Conservation (phyloP, 1,284 basidiomycete genomes). For the Clitocybe nebularis region DNA sequence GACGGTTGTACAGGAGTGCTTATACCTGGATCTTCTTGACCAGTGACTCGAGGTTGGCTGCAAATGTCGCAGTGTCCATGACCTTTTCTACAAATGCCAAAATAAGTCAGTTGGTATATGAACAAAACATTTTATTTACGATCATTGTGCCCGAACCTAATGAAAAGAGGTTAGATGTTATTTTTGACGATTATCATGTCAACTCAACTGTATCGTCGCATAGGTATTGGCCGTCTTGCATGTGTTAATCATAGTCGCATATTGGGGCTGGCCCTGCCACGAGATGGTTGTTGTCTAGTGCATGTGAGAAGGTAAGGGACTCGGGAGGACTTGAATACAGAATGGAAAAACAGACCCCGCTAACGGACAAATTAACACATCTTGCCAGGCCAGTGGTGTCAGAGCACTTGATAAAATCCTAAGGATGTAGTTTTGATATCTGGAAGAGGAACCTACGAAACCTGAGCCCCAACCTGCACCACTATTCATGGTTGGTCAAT, state of each 20-base stretch:
- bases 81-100: slow-evolving; percentile 3
- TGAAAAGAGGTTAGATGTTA: not conserved
- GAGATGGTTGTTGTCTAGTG: slow-evolving; percentile 5
- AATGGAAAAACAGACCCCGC: not conserved
- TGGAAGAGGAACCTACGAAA: slow-evolving; percentile 2
- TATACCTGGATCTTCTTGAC: slow-evolving; percentile 4
- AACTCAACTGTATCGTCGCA: slow-evolving; percentile 9
- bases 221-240: slow-evolving; percentile 7
- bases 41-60: slow-evolving; percentile 6
- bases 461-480: slow-evolving; percentile 6
- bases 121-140: not conserved
- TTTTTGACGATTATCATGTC: not conserved
- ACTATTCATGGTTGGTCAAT: too few relatives aligned
- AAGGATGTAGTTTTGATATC: not conserved
- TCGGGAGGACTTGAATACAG: not conserved
- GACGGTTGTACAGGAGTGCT: not conserved
- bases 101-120: too few relatives aligned
- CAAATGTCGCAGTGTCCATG: slow-evolving; percentile 8
- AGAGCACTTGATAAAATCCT: not conserved
- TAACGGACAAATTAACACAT: slow-evolving; percentile 7
- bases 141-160: slow-evolving; percentile 8
- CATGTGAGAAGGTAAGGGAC: not conserved
- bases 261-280: slow-evolving; percentile 7
- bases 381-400: slow-evolving; percentile 6
- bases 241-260: slow-evolving; percentile 4